phyloP scores from a whole-genome alignment of 2,329 filamentous ascomycete genomes.

The Epichloe sp. region DNA sequence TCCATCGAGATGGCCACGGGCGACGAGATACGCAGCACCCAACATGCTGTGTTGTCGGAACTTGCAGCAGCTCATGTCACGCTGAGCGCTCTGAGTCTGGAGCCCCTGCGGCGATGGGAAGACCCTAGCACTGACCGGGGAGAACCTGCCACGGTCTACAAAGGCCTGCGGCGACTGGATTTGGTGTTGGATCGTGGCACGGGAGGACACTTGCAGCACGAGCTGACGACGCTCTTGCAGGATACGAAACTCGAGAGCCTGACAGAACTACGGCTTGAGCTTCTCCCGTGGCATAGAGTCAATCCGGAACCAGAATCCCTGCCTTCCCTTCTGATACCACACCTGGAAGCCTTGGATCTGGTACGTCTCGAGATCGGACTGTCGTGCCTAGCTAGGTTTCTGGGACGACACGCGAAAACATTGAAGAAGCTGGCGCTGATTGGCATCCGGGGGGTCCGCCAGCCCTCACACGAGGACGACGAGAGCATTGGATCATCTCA shows the following conservation, averaged over 20 bases:
- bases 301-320: neutral
- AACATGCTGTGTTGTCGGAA: slow-evolving; percentile 11
- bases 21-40: slow-evolving; percentile 7
- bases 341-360: neutral
- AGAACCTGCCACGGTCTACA: neutral
- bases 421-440: neutral
- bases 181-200: neutral
- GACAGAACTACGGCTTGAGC: slow-evolving; percentile 9
- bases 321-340: neutral
- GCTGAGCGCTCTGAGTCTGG: slow-evolving; percentile 6
- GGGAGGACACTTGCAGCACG: neutral
- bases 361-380: neutral
- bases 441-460: neutral
- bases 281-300: neutral
- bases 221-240: neutral
- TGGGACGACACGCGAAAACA: neutral
- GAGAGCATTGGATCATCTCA: neutral
- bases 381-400: neutral
- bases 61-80: slow-evolving; percentile 7
- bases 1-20: slow-evolving; percentile 9
- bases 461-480: neutral
- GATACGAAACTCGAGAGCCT: neutral
- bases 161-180: neutral
- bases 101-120: neutral
- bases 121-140: neutral